Conservation (phyloP, 139 green algal species). For the Chlorella sorokiniana region DNA sequence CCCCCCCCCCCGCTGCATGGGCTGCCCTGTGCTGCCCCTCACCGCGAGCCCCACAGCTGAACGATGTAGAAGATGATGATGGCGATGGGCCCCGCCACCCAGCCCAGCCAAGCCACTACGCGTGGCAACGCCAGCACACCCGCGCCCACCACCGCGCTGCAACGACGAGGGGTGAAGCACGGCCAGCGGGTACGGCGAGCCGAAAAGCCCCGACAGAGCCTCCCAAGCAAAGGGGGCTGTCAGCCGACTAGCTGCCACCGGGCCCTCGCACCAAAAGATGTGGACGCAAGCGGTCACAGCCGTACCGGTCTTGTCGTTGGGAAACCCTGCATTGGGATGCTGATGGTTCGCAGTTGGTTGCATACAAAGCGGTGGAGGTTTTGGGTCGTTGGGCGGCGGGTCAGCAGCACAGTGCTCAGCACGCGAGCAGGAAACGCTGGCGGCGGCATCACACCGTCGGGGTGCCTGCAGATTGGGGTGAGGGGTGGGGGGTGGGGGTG, state of each 20-base stretch:
- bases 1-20: background rate
- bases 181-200: too few species aligned
- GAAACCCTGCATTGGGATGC: too few species aligned
- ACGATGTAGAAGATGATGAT: constrained; percentile 46
- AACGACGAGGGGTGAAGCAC: too few species aligned
- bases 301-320: constrained; percentile 20
- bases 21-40: too few species aligned
- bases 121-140: constrained; percentile 65
- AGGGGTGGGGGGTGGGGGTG: background rate
- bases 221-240: too few species aligned
- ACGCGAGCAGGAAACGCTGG: background rate
- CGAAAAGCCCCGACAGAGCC: too few species aligned
- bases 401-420: too few species aligned
- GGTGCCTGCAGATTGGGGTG: background rate
- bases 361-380: too few species aligned
- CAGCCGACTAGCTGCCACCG: too few species aligned
- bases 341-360: too few species aligned
- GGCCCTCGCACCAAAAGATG: constrained; percentile 35
- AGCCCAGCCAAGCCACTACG: constrained; percentile 50
- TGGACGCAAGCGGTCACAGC: constrained; percentile 6
- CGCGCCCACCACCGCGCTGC: constrained; percentile 54
- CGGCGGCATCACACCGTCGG: background rate
- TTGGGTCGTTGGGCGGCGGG: too few species aligned
- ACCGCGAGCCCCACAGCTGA: background rate
- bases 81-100: constrained; percentile 46